These are phyloP conservation scores for Trichoderma brevicompactum DNA, from an alignment of 2,329 filamentous ascomycete genomes.

Conservation along the genomic window DNA sequence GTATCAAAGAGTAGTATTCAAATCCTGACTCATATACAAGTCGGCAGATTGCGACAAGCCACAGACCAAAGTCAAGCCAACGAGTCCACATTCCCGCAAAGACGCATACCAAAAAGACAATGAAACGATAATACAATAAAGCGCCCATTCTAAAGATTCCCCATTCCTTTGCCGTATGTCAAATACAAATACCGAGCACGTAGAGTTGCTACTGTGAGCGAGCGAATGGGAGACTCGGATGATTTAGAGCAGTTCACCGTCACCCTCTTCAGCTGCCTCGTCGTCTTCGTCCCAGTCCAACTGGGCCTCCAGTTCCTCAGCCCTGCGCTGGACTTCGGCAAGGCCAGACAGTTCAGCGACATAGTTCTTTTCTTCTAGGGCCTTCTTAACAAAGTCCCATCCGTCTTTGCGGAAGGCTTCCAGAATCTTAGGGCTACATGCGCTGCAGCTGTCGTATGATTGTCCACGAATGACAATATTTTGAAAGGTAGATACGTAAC, in stretches of 20 bases:
- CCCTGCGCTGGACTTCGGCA: slow-evolving; percentile 69
- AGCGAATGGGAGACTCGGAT: background rate
- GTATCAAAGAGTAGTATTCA: background rate
- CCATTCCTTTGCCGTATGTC: background rate
- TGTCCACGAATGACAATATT: slow-evolving; percentile 74
- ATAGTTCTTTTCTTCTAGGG: slow-evolving; percentile 75
- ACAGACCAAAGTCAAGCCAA: background rate
- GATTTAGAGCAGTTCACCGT: slow-evolving; percentile 56
- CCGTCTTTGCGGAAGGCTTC: slow-evolving; percentile 68
- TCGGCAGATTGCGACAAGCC: background rate
- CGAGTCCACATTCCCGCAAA: background rate
- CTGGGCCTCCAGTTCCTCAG: slow-evolving; percentile 55
- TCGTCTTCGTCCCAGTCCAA: slow-evolving; percentile 68
- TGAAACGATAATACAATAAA: background rate
- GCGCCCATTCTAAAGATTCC: slow-evolving; percentile 9
- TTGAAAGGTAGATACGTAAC: slow-evolving; percentile 74
- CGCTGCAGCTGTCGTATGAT: slow-evolving; percentile 81
- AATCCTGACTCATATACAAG: background rate
- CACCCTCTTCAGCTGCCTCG: slow-evolving; percentile 52
- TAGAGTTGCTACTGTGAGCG: background rate
- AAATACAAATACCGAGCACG: background rate
- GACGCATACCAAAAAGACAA: background rate
- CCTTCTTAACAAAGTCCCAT: slow-evolving; percentile 78
- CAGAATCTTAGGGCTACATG: slow-evolving; percentile 73
- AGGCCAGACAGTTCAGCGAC: slow-evolving; percentile 77